Conservation (phyloP, 2,329 filamentous ascomycete genomes). For the Chaetomium sp. region DNA sequence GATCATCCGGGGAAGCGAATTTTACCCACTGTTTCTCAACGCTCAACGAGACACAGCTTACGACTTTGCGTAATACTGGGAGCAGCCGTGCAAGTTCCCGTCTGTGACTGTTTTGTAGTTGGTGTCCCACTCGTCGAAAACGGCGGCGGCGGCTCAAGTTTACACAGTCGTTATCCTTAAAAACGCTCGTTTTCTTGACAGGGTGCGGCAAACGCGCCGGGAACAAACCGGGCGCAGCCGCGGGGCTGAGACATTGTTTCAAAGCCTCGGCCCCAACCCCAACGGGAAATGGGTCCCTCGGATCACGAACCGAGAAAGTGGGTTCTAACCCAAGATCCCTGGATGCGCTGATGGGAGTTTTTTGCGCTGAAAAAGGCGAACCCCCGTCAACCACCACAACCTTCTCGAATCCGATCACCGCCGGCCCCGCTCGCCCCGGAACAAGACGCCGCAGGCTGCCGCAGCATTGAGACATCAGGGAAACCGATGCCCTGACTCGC, state of each 20-base stretch:
- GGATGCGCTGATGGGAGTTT: background rate
- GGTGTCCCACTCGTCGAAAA: slow-evolving; percentile 1
- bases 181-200: background rate
- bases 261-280: background rate
- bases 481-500: background rate
- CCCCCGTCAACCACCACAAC: no score
- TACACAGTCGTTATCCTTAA: no score
- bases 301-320: slow-evolving; percentile 16
- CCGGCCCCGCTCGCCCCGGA: background rate
- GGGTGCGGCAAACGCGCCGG: background rate
- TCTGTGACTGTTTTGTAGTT: background rate
- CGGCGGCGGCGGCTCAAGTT: background rate
- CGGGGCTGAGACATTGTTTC: slow-evolving; percentile 13
- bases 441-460: background rate
- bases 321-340: background rate
- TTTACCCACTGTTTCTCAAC: background rate
- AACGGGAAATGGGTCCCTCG: slow-evolving; percentile 13
- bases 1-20: background rate
- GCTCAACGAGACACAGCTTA: background rate
- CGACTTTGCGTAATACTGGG: background rate
- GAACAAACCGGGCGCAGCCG: background rate
- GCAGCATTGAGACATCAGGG: background rate
- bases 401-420: background rate
- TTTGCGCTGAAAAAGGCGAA: background rate
- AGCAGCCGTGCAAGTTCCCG: background rate